Conservation (phyloP, 495 filamentous ascomycete genomes). For the Delitschia confertaspora region DNA sequence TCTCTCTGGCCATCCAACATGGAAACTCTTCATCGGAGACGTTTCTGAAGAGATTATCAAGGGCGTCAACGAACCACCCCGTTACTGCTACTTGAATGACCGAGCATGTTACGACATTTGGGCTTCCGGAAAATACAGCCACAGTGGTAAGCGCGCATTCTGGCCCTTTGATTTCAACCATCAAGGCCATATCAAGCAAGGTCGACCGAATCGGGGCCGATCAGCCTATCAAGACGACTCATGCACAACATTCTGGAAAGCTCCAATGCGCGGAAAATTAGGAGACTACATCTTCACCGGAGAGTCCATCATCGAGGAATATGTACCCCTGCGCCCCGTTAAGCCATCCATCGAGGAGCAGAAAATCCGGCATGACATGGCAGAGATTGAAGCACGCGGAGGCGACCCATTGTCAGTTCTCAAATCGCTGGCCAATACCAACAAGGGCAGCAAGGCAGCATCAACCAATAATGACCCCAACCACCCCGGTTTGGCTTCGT, state of each 20-base stretch:
- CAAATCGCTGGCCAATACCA: no score
- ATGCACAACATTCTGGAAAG: background rate
- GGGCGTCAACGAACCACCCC: constrained; percentile 27
- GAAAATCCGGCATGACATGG: no score
- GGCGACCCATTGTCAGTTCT: no score
- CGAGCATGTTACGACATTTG: constrained; percentile 21
- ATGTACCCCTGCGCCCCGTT: no score
- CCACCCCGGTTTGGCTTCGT: no score
- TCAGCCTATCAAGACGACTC: constrained; percentile 14
- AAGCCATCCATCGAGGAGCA: no score
- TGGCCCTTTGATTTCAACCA: constrained; percentile 30
- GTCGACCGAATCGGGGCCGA: constrained; percentile 28
- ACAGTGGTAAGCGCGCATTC: constrained; percentile 5
- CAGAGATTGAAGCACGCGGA: no score
- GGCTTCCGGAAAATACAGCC: constrained; percentile 18
- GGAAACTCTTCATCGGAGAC: constrained; percentile 19
- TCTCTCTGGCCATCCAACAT: constrained; percentile 19
- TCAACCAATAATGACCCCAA: no score
- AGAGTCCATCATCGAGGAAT: no score
- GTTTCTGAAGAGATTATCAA: constrained; percentile 5
- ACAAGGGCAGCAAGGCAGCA: no score
- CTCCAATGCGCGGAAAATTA: background rate
- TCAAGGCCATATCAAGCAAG: constrained; percentile 19
- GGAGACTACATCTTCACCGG: constrained; percentile 10
- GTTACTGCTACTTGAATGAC: constrained; percentile 32